Conservation (phyloP, 257 asterid species). For the Sherardia arvensis region DNA sequence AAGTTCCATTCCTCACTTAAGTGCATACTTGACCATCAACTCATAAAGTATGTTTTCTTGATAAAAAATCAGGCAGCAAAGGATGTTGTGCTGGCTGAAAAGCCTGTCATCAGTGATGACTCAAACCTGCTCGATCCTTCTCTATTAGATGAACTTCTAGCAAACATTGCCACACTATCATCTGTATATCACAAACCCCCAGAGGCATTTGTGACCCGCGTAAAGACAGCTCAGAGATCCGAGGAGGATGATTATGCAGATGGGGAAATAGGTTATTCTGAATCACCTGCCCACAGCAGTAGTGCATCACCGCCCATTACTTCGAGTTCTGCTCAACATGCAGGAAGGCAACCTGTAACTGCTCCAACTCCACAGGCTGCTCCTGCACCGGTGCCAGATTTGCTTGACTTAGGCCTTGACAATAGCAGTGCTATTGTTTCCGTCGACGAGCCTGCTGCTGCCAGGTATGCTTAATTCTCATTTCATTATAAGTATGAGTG, state of each 20-base stretch:
- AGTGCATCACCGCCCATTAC: slow-evolving; percentile 59
- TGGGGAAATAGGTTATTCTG: slow-evolving; percentile 73
- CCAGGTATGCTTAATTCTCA: slow-evolving; percentile 34
- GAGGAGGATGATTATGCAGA: slow-evolving; percentile 97
- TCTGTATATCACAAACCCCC: slow-evolving; percentile 98
- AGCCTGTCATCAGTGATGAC: slow-evolving; percentile 96
- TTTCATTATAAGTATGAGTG: background rate
- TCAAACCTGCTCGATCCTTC: slow-evolving; percentile 90
- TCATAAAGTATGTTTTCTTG: background rate
- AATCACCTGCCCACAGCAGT: slow-evolving; percentile 50
- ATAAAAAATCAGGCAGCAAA: slow-evolving; percentile 78
- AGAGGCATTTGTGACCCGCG: slow-evolving; percentile 89
- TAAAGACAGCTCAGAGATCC: slow-evolving; percentile 68
- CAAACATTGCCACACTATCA: slow-evolving; percentile 92
- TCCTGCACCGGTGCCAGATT: slow-evolving; percentile 75
- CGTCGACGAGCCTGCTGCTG: slow-evolving; percentile 53
- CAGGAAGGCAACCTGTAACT: slow-evolving; percentile 46
- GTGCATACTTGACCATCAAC: background rate
- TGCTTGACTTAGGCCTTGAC: slow-evolving; percentile 92
- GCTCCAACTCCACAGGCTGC: slow-evolving; percentile 33
- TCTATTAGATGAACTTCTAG: slow-evolving; percentile 92
- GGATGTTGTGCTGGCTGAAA: slow-evolving; percentile 97
- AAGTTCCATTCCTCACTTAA: background rate
- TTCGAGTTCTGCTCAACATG: slow-evolving; percentile 40
- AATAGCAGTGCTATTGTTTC: slow-evolving; percentile 58